Base-by-base conservation (phyloP, 1,284 basidiomycete species). In the Trametes hirsuta region DNA sequence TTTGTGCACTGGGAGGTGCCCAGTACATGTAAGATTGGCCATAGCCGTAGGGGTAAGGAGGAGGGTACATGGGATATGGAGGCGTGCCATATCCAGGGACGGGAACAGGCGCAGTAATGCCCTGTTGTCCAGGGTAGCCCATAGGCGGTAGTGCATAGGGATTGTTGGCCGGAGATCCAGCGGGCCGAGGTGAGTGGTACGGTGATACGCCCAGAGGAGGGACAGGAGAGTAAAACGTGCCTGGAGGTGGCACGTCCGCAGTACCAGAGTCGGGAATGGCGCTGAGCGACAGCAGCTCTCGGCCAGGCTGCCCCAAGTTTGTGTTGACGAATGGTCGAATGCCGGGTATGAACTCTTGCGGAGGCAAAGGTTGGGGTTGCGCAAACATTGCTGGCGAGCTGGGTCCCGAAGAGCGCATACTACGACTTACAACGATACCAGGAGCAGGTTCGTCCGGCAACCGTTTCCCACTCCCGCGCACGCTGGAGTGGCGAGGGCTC, bases 401-500 rank as follows among this genome's bases (percentile, higher is more conserved):
- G 3, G 69, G 63, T 9, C 66, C 53, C 24, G 72, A 72, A 14
- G 71, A 72, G 8, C 68, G 64, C 48, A 68, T 56, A 48, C 69
- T 71, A 30, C 66, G 52, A 53, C 58, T 68, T 34, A 53, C 55
- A 36, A 55, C 63, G 37, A 53, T 50, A 11, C 59, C 39, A 30
- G 51, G 56, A 2, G 41, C 55, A 9, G 41, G 46, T 3, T 74
- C 72, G 15, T 72, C 70, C 15, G 67, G 71, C 35, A 72, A 41
- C 5, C 68, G 64, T 46, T 65, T 59, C 48, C 53, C 61, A 8
- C 70, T 73, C 21, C 70, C 74, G 61, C 76, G 76, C 12, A 60
- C 47, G 54, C 60, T 64, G 1, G 64, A 51, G 50, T 72, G 68
- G n/a, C 70, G 74, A 30, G 79, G 81, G 55, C 79, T 81, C 6